Percentiles rank a stretch among this genome's conserved stretches.
Evolutionary conservation across 768 basidiomycete species (phyloP).

Genomic region (Rhodocollybia butyracea): DNA sequence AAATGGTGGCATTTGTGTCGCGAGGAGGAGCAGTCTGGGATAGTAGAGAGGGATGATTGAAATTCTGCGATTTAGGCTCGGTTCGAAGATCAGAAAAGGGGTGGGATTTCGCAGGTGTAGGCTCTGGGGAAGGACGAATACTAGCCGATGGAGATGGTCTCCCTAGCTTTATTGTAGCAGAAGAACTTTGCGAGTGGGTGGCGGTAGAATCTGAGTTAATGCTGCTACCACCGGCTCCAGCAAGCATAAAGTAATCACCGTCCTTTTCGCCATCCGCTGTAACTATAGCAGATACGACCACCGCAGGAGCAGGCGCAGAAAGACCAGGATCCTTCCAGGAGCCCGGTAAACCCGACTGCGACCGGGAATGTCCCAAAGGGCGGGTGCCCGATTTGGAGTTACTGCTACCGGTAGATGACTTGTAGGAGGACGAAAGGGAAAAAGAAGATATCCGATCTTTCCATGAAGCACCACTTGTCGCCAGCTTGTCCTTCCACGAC

Average conservation of each 20-base stretch:
- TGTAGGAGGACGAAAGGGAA: slow-evolving; percentile 35
- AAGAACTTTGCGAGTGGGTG: slow-evolving; percentile 35
- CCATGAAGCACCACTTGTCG: slow-evolving; percentile 22
- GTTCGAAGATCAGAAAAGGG: slow-evolving; percentile 12
- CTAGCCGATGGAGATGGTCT: slow-evolving; percentile 40
- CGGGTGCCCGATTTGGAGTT: slow-evolving; percentile 28
- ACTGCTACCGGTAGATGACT: slow-evolving; percentile 29
- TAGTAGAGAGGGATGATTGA: slow-evolving; percentile 47
- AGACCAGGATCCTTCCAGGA: slow-evolving; percentile 54
- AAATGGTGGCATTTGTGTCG: slow-evolving; percentile 21
- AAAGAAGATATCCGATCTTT: slow-evolving; percentile 31
- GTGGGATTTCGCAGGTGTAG: neutral
- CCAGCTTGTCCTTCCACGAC: slow-evolving; percentile 8
- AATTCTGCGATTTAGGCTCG: slow-evolving; percentile 17
- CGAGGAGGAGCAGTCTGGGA: slow-evolving; percentile 60
- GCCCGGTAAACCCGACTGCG: slow-evolving; percentile 35
- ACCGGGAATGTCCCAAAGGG: slow-evolving; percentile 29
- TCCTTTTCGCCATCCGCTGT: slow-evolving; percentile 39
- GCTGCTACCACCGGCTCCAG: slow-evolving; percentile 20
- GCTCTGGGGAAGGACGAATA: neutral
- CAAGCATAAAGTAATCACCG: slow-evolving; percentile 33
- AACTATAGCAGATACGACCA: slow-evolving; percentile 49
- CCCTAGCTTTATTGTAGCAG: slow-evolving; percentile 35
- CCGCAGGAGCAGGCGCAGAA: slow-evolving; percentile 49
- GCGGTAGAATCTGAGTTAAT: slow-evolving; percentile 4